Conservation (phyloP, 2,329 filamentous ascomycete species). For the Nothomitra cinnamomea region DNA sequence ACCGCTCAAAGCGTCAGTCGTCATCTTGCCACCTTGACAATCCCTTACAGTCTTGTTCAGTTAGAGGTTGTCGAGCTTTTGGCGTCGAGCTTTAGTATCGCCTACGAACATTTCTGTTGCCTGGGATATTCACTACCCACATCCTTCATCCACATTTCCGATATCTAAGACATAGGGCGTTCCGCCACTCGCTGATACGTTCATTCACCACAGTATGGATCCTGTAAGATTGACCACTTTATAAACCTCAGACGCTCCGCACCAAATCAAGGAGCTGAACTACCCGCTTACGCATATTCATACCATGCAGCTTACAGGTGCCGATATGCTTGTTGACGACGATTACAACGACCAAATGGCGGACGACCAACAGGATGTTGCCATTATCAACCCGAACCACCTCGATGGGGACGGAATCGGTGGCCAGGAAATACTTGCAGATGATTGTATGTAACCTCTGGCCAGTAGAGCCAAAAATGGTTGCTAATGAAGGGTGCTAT, state of each 20-base stretch:
- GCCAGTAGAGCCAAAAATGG: background rate
- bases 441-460: conserved; percentile 20
- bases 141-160: too few relatives aligned
- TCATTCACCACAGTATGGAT: background rate
- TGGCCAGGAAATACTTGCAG: conserved; percentile 17
- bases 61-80: background rate
- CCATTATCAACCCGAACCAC: conserved; percentile 23
- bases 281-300: background rate
- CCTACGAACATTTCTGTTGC: background rate
- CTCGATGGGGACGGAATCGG: conserved; percentile 15
- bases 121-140: too few relatives aligned
- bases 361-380: conserved; percentile 24
- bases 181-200: background rate
- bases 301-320: background rate
- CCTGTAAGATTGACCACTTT: background rate
- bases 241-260: too few relatives aligned
- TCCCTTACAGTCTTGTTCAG: background rate
- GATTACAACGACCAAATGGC: conserved; percentile 10
- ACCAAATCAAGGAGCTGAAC: too few relatives aligned
- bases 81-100: background rate
- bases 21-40: background rate
- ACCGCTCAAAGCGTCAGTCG: background rate
- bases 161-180: background rate
- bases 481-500: background rate
- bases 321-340: conserved; percentile 14